A percentile compares a stretch with the other conserved stretches of the same genome.
Conservation (phyloP, 805 yeast genomes). For the Yarrowia sp. region DNA sequence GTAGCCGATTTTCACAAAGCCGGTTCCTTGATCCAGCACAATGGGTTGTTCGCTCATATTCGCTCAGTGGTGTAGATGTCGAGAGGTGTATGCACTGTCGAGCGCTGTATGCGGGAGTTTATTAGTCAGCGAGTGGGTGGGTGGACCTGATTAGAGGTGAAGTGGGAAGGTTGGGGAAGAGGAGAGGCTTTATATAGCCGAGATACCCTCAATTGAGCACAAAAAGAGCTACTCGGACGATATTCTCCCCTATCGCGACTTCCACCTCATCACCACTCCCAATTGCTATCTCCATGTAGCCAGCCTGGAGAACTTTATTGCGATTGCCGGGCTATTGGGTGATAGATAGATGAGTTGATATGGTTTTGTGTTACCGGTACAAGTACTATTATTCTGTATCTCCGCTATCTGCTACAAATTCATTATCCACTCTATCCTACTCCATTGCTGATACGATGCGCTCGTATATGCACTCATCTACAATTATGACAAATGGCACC, state of each 20-base stretch:
- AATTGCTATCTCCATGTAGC: slow-evolving; percentile 19
- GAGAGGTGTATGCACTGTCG: not conserved
- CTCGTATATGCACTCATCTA: too few relatives aligned
- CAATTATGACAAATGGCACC: too few relatives aligned
- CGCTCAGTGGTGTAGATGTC: slow-evolving; percentile 15
- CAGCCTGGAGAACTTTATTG: slow-evolving; percentile 3
- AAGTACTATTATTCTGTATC: not conserved
- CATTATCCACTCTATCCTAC: too few relatives aligned
- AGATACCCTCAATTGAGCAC: not conserved
- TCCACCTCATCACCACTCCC: not conserved
- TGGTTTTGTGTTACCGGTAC: too few relatives aligned
- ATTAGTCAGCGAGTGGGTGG: not conserved
- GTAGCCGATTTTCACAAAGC: slow-evolving; percentile 94
- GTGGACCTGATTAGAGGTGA: too few relatives aligned
- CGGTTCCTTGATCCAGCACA: slow-evolving; percentile 98
- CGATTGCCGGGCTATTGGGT: not conserved
- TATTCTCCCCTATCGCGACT: not conserved
- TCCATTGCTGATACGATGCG: too few relatives aligned
- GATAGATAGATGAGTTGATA: too few relatives aligned
- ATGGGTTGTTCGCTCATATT: slow-evolving; percentile 27
- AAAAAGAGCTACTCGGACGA: not conserved
- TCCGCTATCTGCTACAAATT: not conserved
- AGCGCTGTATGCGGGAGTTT: slow-evolving; percentile 16
- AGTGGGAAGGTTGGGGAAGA: too few relatives aligned
- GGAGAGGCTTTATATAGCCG: too few relatives aligned